Base-by-base conservation (phyloP, 768 basidiomycete genomes). In the Suillus sp. region DNA sequence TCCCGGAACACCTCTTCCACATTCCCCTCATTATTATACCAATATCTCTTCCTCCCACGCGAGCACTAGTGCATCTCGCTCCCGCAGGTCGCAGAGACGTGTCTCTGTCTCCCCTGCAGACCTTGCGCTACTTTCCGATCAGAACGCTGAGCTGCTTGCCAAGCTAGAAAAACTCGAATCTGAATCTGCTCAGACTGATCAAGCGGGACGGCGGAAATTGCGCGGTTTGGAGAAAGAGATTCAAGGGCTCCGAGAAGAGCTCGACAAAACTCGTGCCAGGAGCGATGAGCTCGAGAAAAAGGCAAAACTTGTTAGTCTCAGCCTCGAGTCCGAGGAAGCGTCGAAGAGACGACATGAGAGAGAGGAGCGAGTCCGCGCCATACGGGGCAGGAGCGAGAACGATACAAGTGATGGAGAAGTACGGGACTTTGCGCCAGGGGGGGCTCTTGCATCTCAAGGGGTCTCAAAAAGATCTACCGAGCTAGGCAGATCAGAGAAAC, bases 201-300 rank as follows among this genome's bases (percentile, higher is more conserved):
- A 83, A 42, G 79, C 82, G 1, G 91, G 93, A 14, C 83, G 88
- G 63, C 83, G 86, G 38, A 87, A 86, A 67, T 79, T 96, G 22
- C 85, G 87, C 50, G 82, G 82, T 70, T 74, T 96, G 59, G 92
- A 95, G 76, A 87, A 86, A 72, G 93, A 96, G 79, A 90, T 96
- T n/a, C 78, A 82, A 60, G 79, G 79, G 5, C 80, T 96, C 35
- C 82, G 86, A 53, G 87, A 88, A 38, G 92, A 93, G 67, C 80
- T 95, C 35, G 92, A 95, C 69, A 81, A 82, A 69, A 88, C 88
- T n/a, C 87, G 88, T 67, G 84, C 83, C 45, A 83, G 79, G 70
- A 89, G 89, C 67, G 84, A 86, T 55, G 89, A 89, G 74, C 76
- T 92, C 40, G 91, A 93, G 75, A 83, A 86, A 73, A 86, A 85